Conservation (phyloP, 805 yeast genomes). For the Zygotorulaspora florentina region DNA sequence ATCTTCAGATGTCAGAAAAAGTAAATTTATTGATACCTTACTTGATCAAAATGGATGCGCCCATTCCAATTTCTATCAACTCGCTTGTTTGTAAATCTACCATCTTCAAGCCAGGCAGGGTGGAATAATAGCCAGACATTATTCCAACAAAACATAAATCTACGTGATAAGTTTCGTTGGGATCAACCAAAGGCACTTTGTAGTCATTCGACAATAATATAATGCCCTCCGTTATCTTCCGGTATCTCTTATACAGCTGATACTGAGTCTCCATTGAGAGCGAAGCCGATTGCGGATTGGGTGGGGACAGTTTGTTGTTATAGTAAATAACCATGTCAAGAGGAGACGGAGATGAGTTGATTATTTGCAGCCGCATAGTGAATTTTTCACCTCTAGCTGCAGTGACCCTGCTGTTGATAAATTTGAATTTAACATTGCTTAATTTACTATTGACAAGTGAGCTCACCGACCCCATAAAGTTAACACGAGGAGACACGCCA, state of each 20-base stretch:
- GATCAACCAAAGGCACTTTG: slow-evolving; percentile 28
- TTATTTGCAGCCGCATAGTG: slow-evolving; percentile 26
- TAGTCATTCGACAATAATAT: slow-evolving; percentile 33
- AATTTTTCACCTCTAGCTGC: slow-evolving; percentile 26
- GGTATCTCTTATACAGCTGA: slow-evolving; percentile 22
- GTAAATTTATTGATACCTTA: slow-evolving; percentile 6
- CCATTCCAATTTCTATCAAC: slow-evolving; percentile 29
- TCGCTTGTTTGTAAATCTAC: slow-evolving; percentile 31
- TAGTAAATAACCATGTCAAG: slow-evolving; percentile 29
- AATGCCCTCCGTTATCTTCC: slow-evolving; percentile 28
- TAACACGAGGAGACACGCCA: slow-evolving; percentile 12
- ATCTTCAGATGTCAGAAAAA: background rate
- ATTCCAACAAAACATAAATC: slow-evolving; percentile 31
- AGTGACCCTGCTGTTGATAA: slow-evolving; percentile 20
- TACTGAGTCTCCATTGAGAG: slow-evolving; percentile 23
- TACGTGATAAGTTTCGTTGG: slow-evolving; percentile 28
- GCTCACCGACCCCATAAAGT: slow-evolving; percentile 13
- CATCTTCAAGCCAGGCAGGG: slow-evolving; percentile 31
- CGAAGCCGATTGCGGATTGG: slow-evolving; percentile 11
- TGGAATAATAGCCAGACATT: slow-evolving; percentile 30
- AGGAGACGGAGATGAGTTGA: slow-evolving; percentile 24
- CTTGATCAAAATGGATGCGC: slow-evolving; percentile 26
- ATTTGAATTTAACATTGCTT: slow-evolving; percentile 28
- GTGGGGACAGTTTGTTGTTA: slow-evolving; percentile 20
- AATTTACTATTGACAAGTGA: slow-evolving; percentile 22